Conservation (phyloP, 768 basidiomycete species). For the Cystofilobasidium ferigula region DNA sequence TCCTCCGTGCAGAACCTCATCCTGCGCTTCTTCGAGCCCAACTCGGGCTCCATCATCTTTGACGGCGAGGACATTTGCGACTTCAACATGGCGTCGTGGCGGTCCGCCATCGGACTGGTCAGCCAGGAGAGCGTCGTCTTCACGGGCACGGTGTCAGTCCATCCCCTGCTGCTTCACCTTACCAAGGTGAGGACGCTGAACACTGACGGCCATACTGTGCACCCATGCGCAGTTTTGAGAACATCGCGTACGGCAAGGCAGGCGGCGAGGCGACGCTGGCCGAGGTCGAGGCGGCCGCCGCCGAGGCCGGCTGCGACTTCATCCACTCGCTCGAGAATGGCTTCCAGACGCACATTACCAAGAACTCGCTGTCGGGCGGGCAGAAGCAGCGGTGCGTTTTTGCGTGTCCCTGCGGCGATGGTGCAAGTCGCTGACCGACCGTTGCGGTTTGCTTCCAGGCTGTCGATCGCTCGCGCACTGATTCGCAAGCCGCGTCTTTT, state of each 20-base stretch:
- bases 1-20: constrained; percentile 25
- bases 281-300: constrained; percentile 21
- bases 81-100: constrained; percentile 14
- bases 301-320: constrained; percentile 24
- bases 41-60: constrained; percentile 17
- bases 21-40: constrained; percentile 25
- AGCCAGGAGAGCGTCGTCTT: constrained; percentile 25
- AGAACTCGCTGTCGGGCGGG: constrained; percentile 20
- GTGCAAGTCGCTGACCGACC: no score
- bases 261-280: constrained; percentile 14
- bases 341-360: constrained; percentile 22
- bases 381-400: constrained; percentile 14
- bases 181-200: no score
- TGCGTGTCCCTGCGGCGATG: no score
- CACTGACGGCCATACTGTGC: no score
- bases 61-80: constrained; percentile 16
- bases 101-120: constrained; percentile 25
- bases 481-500: constrained; percentile 22
- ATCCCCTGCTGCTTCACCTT: no score
- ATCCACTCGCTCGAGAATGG: constrained; percentile 15
- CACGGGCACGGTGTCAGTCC: constrained; percentile 21
- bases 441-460: neutral
- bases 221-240: neutral
- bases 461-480: constrained; percentile 23
- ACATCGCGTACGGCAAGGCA: constrained; percentile 24